Evolutionary conservation across 345 rosid species (phyloP).

Genomic region (Brassica juncea): DNA sequence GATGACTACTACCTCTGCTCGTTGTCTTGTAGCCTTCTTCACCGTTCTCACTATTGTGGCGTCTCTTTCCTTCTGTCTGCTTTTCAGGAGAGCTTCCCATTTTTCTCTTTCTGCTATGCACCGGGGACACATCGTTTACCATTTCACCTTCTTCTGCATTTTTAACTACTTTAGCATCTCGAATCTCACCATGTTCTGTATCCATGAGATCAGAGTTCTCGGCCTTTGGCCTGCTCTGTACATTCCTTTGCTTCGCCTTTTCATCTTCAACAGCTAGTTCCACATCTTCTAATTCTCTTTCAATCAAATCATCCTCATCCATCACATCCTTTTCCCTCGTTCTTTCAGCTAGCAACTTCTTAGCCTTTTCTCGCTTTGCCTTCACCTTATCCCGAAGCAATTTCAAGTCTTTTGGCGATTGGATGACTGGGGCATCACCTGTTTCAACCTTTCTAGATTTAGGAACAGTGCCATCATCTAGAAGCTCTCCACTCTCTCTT

Average conservation of each 20-base stretch:
- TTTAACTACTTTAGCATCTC: constrained; percentile 38
- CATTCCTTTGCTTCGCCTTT: constrained; percentile 52
- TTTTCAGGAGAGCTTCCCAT: constrained; percentile 63
- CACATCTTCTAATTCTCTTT: constrained; percentile 78
- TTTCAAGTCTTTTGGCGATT: constrained; percentile 76
- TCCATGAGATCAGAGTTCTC: constrained; percentile 37
- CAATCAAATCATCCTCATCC: constrained; percentile 91
- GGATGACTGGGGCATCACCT: constrained; percentile 56
- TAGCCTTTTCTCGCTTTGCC: constrained; percentile 66
- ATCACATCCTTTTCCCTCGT: constrained; percentile 59
- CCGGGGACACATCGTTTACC: constrained; percentile 53
- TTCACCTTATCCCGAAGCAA: constrained; percentile 71
- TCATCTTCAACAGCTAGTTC: constrained; percentile 69
- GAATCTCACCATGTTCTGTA: constrained; percentile 40
- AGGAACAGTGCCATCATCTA: constrained; percentile 47
- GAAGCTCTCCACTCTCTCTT: constrained; percentile 54
- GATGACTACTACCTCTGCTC: constrained; percentile 31
- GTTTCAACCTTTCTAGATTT: constrained; percentile 48
- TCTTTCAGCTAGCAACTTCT: constrained; percentile 69
- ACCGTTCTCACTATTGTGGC: constrained; percentile 35
- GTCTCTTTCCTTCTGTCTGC: constrained; percentile 47
- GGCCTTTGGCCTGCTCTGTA: constrained; percentile 49
- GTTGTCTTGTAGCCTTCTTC: constrained; percentile 32
- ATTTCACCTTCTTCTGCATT: constrained; percentile 67
- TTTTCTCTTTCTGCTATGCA: constrained; percentile 65